Percentiles rank a stretch among this genome's conserved stretches.
phyloP scores from a whole-genome alignment of 139 green algal genomes.

The Chlamydomonas applanata region DNA sequence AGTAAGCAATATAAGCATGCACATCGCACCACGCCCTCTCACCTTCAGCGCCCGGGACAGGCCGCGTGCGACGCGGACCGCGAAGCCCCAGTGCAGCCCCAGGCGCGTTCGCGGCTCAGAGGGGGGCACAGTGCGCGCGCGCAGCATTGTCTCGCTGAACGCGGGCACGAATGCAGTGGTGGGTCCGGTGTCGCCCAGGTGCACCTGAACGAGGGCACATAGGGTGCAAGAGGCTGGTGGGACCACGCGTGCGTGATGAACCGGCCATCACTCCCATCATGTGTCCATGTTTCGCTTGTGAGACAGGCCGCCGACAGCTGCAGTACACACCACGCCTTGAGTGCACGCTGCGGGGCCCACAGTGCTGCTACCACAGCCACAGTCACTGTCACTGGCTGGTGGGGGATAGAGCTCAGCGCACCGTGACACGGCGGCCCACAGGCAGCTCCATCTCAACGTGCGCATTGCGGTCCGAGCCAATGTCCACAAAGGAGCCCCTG shows the following conservation, averaged over 20 bases:
- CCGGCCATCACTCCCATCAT: no score
- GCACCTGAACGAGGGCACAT: slow-evolving; percentile 33
- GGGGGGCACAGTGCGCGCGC: slow-evolving; percentile 39
- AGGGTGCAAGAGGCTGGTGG: no score
- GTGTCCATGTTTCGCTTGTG: no score
- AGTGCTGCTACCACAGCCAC: no score
- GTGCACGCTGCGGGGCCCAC: no score
- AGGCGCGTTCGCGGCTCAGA: slow-evolving; percentile 45
- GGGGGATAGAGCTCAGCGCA: slow-evolving; percentile 16
- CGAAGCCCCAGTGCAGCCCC: slow-evolving; percentile 89
- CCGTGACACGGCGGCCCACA: slow-evolving; percentile 39
- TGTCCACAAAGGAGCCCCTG: slow-evolving; percentile 53
- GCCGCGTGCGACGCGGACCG: slow-evolving; percentile 63
- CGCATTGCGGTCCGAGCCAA: slow-evolving; percentile 70
- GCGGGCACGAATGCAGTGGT: slow-evolving; percentile 26
- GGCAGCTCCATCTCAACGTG: slow-evolving; percentile 39
- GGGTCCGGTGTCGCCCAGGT: slow-evolving; percentile 41
- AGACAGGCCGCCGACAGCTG: no score
- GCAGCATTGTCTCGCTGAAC: slow-evolving; percentile 54
- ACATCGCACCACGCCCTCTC: no score
- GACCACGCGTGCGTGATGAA: no score
- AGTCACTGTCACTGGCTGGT: no score
- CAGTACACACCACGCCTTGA: no score
- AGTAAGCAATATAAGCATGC: no score
- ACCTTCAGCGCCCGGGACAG: slow-evolving; percentile 58